These are phyloP conservation scores for Arthroderma uncinatum DNA, from an alignment of 2,329 filamentous ascomycete genomes.

Conservation along the genomic window DNA sequence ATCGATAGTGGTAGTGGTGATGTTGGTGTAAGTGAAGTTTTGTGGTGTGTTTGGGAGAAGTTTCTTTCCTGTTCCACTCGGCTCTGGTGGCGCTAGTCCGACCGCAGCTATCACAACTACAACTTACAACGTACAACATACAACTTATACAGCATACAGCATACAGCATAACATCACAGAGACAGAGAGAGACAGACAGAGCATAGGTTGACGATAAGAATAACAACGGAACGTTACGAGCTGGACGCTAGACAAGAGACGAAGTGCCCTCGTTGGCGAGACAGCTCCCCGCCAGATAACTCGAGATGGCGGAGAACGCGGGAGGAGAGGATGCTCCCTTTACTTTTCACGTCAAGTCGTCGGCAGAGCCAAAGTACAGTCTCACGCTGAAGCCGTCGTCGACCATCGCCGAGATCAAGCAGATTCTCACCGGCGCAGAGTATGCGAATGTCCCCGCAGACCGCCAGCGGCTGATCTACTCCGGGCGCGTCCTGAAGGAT, in stretches of 20 bases:
- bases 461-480: slow-evolving; percentile 92
- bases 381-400: slow-evolving; percentile 68
- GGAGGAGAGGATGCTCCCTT: slow-evolving; percentile 56
- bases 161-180: no score
- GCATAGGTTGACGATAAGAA: no score
- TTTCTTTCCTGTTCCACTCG: slow-evolving; percentile 13
- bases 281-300: not conserved
- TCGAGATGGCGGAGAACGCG: not conserved
- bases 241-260: no score
- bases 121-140: no score
- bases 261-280: no score
- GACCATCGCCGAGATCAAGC: slow-evolving; percentile 76
- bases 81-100: slow-evolving; percentile 8
- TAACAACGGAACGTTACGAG: no score
- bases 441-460: slow-evolving; percentile 79
- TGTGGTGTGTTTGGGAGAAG: not conserved
- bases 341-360: slow-evolving; percentile 97
- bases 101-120: not conserved
- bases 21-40: not conserved
- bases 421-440: slow-evolving; percentile 68
- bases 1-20: not conserved
- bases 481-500: slow-evolving; percentile 92
- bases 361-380: slow-evolving; percentile 73
- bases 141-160: no score
- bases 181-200: not conserved